Percentiles rank a stretch among this genome's conserved stretches.
Evolutionary conservation across 2,329 filamentous ascomycete species (phyloP).

Genomic region (Fulvia fulva): DNA sequence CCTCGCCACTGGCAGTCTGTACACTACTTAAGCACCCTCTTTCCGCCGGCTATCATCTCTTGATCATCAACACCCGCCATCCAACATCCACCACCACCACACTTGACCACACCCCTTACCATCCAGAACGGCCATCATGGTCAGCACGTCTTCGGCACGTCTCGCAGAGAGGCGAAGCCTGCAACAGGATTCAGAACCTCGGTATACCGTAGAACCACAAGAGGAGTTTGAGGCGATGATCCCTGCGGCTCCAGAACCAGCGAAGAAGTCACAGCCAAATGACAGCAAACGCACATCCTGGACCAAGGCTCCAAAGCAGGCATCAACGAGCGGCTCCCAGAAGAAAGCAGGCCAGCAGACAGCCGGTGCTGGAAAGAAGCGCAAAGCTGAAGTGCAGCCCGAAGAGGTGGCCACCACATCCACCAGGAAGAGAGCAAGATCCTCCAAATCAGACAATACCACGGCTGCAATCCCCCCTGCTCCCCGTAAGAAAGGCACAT

Average conservation of each 20-base stretch:
- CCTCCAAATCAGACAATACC: too few species aligned
- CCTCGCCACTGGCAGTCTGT: background rate
- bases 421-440: background rate
- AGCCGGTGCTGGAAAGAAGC: background rate
- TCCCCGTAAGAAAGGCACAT: background rate
- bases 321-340: background rate
- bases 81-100: too few species aligned
- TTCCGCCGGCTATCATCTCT: too few species aligned
- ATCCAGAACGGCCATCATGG: background rate
- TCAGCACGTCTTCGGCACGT: background rate
- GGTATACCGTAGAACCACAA: background rate
- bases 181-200: background rate
- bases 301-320: background rate
- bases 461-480: background rate
- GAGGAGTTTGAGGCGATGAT: too few species aligned
- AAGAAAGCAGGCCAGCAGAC: background rate
- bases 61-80: too few species aligned
- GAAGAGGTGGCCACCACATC: background rate
- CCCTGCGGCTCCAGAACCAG: background rate
- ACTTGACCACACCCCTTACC: too few species aligned
- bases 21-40: too few species aligned
- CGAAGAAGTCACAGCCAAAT: background rate
- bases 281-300: background rate
- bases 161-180: too few species aligned
- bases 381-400: background rate